A percentile compares a stretch with the other conserved stretches of the same genome.
Conservation (phyloP, 306 rosid species). For the Cicer chorassanicum region DNA sequence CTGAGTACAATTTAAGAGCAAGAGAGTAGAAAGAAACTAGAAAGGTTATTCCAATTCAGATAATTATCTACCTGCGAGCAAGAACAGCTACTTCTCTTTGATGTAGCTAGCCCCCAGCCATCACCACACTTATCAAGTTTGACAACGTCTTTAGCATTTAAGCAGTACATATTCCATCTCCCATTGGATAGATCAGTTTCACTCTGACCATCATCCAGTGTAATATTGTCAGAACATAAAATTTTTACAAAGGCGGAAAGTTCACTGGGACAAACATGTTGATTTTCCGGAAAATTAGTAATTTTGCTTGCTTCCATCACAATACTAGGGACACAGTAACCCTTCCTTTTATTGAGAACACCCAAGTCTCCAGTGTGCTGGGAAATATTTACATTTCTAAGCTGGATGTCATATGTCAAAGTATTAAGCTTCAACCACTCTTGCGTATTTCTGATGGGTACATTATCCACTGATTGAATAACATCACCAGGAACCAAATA, state of each 20-base stretch:
- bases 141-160: slow-evolving; percentile 66
- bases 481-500: slow-evolving; percentile 75
- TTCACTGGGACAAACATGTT: slow-evolving; percentile 58
- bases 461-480: slow-evolving; percentile 69
- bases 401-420: slow-evolving; percentile 51
- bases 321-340: slow-evolving; percentile 72
- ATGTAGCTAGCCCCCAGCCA: slow-evolving; percentile 54
- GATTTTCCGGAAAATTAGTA: slow-evolving; percentile 45
- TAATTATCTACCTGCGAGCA: slow-evolving; percentile 64
- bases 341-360: slow-evolving; percentile 58
- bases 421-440: slow-evolving; percentile 71
- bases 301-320: slow-evolving; percentile 60
- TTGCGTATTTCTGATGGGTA: slow-evolving; percentile 57
- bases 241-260: slow-evolving; percentile 58
- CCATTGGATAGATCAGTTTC: slow-evolving; percentile 44
- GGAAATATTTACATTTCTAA: slow-evolving; percentile 49
- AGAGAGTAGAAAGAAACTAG: slow-evolving; percentile 36
- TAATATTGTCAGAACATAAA: slow-evolving; percentile 50
- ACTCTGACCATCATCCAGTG: slow-evolving; percentile 43
- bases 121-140: slow-evolving; percentile 68
- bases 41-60: slow-evolving; percentile 30
- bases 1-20: slow-evolving; percentile 14
- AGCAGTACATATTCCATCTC: slow-evolving; percentile 58
- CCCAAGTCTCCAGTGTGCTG: slow-evolving; percentile 38
- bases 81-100: slow-evolving; percentile 50